Evolutionary conservation across 352 stramenopile species (phyloP).

Genomic region (Globisporangium alternatum): DNA sequence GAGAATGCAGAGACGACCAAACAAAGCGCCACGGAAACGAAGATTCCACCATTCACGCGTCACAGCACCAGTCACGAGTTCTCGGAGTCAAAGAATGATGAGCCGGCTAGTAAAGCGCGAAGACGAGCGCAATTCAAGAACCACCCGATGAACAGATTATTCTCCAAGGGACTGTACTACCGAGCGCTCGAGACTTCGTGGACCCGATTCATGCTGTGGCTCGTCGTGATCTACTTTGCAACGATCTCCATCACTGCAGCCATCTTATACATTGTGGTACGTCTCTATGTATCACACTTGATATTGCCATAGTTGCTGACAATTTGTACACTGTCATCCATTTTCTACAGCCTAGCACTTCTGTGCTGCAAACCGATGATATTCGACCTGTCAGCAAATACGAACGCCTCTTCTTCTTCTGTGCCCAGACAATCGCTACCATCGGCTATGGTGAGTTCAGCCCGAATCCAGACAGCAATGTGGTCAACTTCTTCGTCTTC

Average conservation of each 20-base stretch:
- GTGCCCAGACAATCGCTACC: constrained; percentile 57
- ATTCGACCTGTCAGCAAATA: constrained; percentile 21
- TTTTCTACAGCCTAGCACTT: constrained; percentile 13
- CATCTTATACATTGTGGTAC: constrained; percentile 40
- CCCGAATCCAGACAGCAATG: constrained; percentile 39
- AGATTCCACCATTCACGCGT: no score
- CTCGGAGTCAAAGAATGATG: constrained; percentile 12
- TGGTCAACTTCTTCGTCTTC: constrained; percentile 64
- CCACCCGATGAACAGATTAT: constrained; percentile 24
- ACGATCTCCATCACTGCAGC: constrained; percentile 35
- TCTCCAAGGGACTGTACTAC: constrained; percentile 56
- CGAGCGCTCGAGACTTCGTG: constrained; percentile 47
- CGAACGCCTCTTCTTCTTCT: constrained; percentile 54
- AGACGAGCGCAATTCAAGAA: constrained; percentile 42
- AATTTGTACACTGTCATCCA: not conserved
- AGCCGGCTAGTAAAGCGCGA: constrained; percentile 38
- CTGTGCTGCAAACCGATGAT: constrained; percentile 10
- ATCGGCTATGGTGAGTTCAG: constrained; percentile 49
- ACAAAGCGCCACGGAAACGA: no score
- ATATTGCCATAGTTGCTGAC: not conserved
- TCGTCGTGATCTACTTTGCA: constrained; percentile 37
- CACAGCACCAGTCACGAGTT: constrained; percentile 12
- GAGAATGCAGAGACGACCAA: no score
- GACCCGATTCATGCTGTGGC: constrained; percentile 31
- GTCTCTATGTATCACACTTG: constrained; percentile 6